These are phyloP conservation scores for Hericium erinaceus DNA, from an alignment of 768 basidiomycete species.

Conservation along the genomic window DNA sequence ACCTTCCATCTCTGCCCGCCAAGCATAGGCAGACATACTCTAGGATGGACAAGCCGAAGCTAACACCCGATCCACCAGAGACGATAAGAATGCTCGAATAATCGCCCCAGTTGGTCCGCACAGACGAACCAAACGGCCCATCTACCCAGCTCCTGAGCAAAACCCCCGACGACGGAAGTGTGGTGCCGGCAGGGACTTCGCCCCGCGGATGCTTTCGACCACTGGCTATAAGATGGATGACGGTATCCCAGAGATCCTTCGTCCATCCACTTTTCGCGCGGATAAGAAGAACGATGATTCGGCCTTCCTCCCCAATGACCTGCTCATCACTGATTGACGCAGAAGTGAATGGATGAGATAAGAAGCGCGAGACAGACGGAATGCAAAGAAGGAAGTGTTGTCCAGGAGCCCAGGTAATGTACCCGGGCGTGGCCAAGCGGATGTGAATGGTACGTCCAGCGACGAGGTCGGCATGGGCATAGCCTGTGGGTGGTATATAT, in stretches of 20 bases:
- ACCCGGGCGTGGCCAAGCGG: constrained; percentile 48
- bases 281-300: constrained; percentile 55
- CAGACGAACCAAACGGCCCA: constrained; percentile 61
- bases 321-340: constrained; percentile 48
- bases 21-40: constrained; percentile 54
- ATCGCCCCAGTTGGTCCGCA: constrained; percentile 46
- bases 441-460: constrained; percentile 64
- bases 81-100: constrained; percentile 56
- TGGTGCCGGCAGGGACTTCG: constrained; percentile 24
- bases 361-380: constrained; percentile 51
- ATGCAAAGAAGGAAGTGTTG: constrained; percentile 67
- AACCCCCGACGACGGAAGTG: constrained; percentile 35
- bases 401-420: constrained; percentile 63
- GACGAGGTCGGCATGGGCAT: constrained; percentile 57
- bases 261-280: constrained; percentile 68
- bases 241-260: constrained; percentile 49
- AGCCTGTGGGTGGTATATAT: constrained; percentile 54
- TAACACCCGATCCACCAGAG: constrained; percentile 68
- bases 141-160: constrained; percentile 51
- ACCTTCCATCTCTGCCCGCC: constrained; percentile 41
- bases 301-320: constrained; percentile 34
- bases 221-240: constrained; percentile 27
- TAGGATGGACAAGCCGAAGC: constrained; percentile 57
- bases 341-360: constrained; percentile 68
- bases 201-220: constrained; percentile 20